phyloP scores from a whole-genome alignment of 805 yeast species.

The Teunomyces cretensis region DNA sequence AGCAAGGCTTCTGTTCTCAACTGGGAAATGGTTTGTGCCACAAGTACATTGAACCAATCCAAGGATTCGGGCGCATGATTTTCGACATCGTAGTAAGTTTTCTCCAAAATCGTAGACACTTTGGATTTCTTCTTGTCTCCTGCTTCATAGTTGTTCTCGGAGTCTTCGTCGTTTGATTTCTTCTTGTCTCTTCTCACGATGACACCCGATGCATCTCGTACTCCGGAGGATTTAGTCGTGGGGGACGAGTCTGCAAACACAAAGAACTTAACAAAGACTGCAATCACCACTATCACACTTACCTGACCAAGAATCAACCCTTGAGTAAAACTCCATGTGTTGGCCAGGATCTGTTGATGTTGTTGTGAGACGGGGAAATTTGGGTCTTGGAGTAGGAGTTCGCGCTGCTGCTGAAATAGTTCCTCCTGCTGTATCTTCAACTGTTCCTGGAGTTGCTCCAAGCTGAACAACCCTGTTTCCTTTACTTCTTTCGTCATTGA shows the following conservation, averaged over 20 bases:
- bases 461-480: conserved; percentile 6
- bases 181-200: conserved; percentile 33
- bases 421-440: conserved; percentile 30
- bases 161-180: conserved; percentile 11
- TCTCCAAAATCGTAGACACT: conserved; percentile 64
- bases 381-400: conserved; percentile 17
- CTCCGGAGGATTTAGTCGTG: conserved; percentile 24
- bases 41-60: conserved; percentile 94
- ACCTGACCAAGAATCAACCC: conserved; percentile 74
- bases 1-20: conserved; percentile 84
- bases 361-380: conserved; percentile 4
- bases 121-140: conserved; percentile 15
- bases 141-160: conserved; percentile 3
- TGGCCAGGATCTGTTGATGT: conserved; percentile 9
- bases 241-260: conserved; percentile 68
- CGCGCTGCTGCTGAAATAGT: conserved; percentile 27
- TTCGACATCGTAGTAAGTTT: conserved; percentile 88
- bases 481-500: conserved; percentile 8
- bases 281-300: conserved; percentile 62
- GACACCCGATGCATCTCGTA: conserved; percentile 31
- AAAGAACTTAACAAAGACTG: conserved; percentile 70
- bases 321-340: conserved; percentile 68
- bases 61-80: conserved; percentile 86
- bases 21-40: conserved; percentile 88
- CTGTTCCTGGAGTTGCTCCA: conserved; percentile 26